phyloP scores from a whole-genome alignment of 352 stramenopile species.

The Globisporangium okanoganense region DNA sequence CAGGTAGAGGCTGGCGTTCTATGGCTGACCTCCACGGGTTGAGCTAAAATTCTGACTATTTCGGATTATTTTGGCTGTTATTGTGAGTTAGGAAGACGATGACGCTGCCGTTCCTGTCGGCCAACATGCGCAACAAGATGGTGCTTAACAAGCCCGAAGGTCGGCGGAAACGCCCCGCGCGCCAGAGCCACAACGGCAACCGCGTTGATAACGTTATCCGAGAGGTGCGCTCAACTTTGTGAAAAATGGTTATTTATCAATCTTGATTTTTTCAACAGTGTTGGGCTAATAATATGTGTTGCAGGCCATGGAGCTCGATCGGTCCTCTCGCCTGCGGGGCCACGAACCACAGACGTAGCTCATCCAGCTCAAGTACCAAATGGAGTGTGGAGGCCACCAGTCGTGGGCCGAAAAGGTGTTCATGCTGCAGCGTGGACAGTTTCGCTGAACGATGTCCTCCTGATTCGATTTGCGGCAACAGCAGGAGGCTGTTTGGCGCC shows the following conservation, averaged over 20 bases:
- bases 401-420: too few species aligned
- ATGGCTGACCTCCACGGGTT: neutral
- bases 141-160: constrained; percentile 68
- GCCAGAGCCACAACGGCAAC: constrained; percentile 36
- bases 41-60: too few species aligned
- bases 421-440: too few species aligned
- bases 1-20: constrained; percentile 24
- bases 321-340: constrained; percentile 34
- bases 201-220: constrained; percentile 65
- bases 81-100: constrained; percentile 47
- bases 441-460: too few species aligned
- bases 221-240: constrained; percentile 29
- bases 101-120: constrained; percentile 69
- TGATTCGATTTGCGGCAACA: too few species aligned
- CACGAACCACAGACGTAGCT: constrained; percentile 21
- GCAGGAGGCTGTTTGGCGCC: too few species aligned
- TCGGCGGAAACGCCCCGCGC: constrained; percentile 47
- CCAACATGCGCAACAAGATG: constrained; percentile 59
- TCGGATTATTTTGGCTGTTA: too few species aligned
- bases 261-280: neutral
- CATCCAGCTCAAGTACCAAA: too few species aligned
- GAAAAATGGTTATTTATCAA: neutral
- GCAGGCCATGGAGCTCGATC: constrained; percentile 70
- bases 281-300: neutral
- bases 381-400: too few species aligned